These are phyloP conservation scores for Tetrahymena malaccensis DNA, from an alignment of 73 alveolate genomes.

Conservation along the genomic window DNA sequence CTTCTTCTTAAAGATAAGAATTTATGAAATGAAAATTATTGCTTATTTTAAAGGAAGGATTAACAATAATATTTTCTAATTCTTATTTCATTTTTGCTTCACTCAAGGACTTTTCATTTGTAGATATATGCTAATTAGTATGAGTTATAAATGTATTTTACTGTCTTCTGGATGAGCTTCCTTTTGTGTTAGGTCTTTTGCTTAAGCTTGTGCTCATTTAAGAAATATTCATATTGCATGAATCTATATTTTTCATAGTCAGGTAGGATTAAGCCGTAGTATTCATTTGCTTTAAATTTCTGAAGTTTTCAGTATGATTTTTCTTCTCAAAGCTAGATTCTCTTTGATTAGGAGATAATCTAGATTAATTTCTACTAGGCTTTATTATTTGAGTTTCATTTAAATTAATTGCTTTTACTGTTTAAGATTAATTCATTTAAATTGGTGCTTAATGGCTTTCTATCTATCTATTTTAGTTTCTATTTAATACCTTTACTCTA, in stretches of 20 bases:
- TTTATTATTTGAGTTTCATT: not conserved
- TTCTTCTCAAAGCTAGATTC: not conserved
- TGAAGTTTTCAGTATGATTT: not conserved
- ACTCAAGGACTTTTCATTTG: not conserved
- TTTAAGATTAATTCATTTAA: not conserved
- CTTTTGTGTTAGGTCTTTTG: not conserved
- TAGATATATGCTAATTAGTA: not conserved
- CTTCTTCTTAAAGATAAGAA: not conserved
- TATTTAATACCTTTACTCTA: not conserved
- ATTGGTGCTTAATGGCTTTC: not conserved
- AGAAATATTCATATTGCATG: not conserved
- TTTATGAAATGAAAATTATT: not conserved
- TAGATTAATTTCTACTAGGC: not conserved
- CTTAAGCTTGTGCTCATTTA: not conserved
- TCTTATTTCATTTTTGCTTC: not conserved
- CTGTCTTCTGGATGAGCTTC: not conserved
- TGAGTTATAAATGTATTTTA: not conserved
- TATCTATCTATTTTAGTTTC: not conserved
- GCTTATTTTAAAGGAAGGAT: not conserved
- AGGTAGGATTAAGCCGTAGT: not conserved
- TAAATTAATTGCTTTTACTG: not conserved
- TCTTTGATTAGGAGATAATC: not conserved
- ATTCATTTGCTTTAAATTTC: not conserved
- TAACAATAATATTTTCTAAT: not conserved
- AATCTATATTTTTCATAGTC: not conserved